Conservation (phyloP, 495 filamentous ascomycete genomes). For the Xylaria castorea region DNA sequence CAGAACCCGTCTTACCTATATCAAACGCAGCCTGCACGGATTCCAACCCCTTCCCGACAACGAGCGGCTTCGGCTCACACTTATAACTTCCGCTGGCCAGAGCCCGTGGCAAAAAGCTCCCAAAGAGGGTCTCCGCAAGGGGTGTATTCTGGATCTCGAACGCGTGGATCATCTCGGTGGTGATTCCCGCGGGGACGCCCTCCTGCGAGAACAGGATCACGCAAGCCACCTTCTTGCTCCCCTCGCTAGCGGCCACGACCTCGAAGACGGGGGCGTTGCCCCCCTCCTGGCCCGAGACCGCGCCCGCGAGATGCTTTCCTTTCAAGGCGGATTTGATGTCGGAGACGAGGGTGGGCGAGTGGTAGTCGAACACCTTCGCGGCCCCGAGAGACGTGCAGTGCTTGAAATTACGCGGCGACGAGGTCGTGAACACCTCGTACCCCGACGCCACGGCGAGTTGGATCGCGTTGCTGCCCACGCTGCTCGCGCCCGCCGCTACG, state of each 20-base stretch:
- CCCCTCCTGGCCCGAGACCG: conserved; percentile 21
- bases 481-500: conserved; percentile 63
- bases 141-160: conserved; percentile 33
- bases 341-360: conserved; percentile 33
- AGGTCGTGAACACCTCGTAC: conserved; percentile 64
- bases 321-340: conserved; percentile 43
- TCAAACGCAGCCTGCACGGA: conserved; percentile 35
- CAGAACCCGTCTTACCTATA: conserved; percentile 19
- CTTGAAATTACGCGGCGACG: conserved; percentile 60
- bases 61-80: conserved; percentile 31
- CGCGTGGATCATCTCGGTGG: conserved; percentile 38
- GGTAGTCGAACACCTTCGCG: conserved; percentile 63
- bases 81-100: conserved; percentile 31
- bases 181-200: conserved; percentile 32
- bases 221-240: conserved; percentile 39
- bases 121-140: conserved; percentile 33
- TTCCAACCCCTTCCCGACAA: conserved; percentile 38
- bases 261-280: conserved; percentile 29
- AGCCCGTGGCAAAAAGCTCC: conserved; percentile 31
- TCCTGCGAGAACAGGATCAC: conserved; percentile 28
- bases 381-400: conserved; percentile 63
- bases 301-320: conserved; percentile 31
- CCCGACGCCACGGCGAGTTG: conserved; percentile 67
- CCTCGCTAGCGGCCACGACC: conserved; percentile 28
- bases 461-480: conserved; percentile 67